These are phyloP conservation scores for Candida palmyrensis DNA, from an alignment of 805 yeast genomes.

Conservation along the genomic window DNA sequence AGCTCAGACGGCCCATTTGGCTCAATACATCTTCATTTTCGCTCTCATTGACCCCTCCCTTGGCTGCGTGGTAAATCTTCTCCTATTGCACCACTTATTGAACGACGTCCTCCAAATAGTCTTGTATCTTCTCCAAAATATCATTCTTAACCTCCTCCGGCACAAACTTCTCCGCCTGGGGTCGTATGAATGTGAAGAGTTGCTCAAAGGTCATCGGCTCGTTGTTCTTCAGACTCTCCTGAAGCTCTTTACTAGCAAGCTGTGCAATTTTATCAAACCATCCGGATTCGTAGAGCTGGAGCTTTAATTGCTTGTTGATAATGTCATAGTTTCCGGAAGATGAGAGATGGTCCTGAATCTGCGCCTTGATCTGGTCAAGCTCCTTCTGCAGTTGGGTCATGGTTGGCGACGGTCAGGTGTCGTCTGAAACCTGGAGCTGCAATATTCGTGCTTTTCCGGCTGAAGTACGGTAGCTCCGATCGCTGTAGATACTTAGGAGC, in stretches of 20 bases:
- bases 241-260: conserved; percentile 47
- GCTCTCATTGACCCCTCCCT: background rate
- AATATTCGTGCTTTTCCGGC: too few species aligned
- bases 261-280: conserved; percentile 77
- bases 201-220: conserved; percentile 44
- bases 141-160: conserved; percentile 62
- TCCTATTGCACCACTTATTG: conserved; percentile 11
- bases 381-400: conserved; percentile 31
- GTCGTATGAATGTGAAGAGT: conserved; percentile 49
- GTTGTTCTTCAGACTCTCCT: conserved; percentile 17
- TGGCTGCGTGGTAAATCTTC: background rate
- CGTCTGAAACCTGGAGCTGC: too few species aligned
- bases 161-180: conserved; percentile 66
- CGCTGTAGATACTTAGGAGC: too few species aligned
- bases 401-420: too few species aligned
- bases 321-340: conserved; percentile 77
- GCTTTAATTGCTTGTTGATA: conserved; percentile 59
- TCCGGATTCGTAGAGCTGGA: conserved; percentile 68
- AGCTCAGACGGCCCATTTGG: too few species aligned
- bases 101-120: conserved; percentile 47
- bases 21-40: too few species aligned
- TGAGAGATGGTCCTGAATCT: conserved; percentile 66
- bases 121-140: conserved; percentile 51
- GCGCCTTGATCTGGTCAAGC: conserved; percentile 44
- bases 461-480: too few species aligned